Percentiles rank a stretch among this genome's conserved stretches.
Evolutionary conservation across 2,329 filamentous ascomycete genomes (phyloP).

Genomic region (Arthrobotrys sinensis): DNA sequence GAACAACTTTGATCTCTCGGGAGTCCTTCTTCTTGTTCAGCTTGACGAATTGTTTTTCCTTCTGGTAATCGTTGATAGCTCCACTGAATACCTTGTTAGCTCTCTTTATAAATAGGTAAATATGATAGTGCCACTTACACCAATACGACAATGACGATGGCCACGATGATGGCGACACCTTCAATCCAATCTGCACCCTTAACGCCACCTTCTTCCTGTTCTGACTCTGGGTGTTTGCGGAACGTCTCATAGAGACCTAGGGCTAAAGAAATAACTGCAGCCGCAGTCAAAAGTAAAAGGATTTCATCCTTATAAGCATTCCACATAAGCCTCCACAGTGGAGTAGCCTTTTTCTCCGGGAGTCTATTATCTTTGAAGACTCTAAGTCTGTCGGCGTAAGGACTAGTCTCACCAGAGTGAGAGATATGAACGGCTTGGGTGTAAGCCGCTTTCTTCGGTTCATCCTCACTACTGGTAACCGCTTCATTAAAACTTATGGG

Average conservation of each 20-base stretch:
- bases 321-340: slow-evolving; percentile 76
- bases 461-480: slow-evolving; percentile 64
- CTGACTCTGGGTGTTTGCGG: slow-evolving; percentile 64
- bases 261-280: slow-evolving; percentile 78
- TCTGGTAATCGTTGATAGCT: slow-evolving; percentile 84
- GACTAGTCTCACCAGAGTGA: slow-evolving; percentile 15
- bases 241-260: slow-evolving; percentile 80
- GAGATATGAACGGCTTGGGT: slow-evolving; percentile 47
- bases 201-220: slow-evolving; percentile 66
- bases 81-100: slow-evolving; percentile 67
- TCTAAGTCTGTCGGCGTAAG: slow-evolving; percentile 72
- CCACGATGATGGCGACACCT: slow-evolving; percentile 85
- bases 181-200: slow-evolving; percentile 80
- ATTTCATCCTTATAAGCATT: slow-evolving; percentile 82
- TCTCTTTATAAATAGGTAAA: neutral
- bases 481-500: slow-evolving; percentile 71
- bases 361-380: slow-evolving; percentile 76
- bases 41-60: slow-evolving; percentile 83
- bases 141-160: slow-evolving; percentile 81
- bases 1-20: slow-evolving; percentile 79
- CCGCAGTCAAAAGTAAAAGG: slow-evolving; percentile 78
- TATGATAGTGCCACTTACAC: slow-evolving; percentile 68
- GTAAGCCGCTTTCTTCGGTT: slow-evolving; percentile 62
- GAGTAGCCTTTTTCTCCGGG: slow-evolving; percentile 76
- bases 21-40: slow-evolving; percentile 85